Evolutionary conservation across 2,329 filamentous ascomycete genomes (phyloP).

Genomic region (Talaromyces albobiverticillius): DNA sequence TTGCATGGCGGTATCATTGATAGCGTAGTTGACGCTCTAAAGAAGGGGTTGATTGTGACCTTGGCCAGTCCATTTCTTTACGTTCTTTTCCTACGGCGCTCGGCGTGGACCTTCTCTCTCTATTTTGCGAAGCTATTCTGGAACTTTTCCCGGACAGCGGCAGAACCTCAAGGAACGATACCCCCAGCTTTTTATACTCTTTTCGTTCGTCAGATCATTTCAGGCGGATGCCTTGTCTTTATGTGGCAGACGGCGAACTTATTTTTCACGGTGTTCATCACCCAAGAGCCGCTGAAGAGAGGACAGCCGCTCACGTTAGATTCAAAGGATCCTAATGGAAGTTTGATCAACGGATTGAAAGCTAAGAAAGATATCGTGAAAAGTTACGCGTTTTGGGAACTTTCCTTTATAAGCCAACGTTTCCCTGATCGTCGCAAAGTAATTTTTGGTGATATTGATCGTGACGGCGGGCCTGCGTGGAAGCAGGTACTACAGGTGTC

Average conservation of each 20-base stretch:
- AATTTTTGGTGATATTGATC: conserved; percentile 85
- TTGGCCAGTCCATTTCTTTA: conserved; percentile 59
- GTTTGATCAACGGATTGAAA: conserved; percentile 77
- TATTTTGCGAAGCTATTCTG: conserved; percentile 69
- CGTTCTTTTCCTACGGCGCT: conserved; percentile 58
- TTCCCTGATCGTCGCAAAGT: conserved; percentile 73
- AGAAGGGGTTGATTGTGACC: conserved; percentile 38
- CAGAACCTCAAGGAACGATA: conserved; percentile 53
- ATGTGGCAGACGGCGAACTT: conserved; percentile 76
- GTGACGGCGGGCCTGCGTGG: conserved; percentile 76
- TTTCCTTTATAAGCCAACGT: conserved; percentile 72
- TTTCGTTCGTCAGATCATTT: conserved; percentile 55
- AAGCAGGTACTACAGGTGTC: conserved; percentile 71
- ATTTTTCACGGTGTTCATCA: conserved; percentile 76
- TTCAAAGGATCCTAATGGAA: conserved; percentile 88
- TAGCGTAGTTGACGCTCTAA: conserved; percentile 31
- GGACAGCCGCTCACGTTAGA: conserved; percentile 78
- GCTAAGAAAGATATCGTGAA: conserved; percentile 76
- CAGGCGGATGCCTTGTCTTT: conserved; percentile 65
- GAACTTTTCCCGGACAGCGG: conserved; percentile 69
- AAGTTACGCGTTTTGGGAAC: conserved; percentile 88
- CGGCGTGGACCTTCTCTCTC: conserved; percentile 68
- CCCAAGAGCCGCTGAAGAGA: conserved; percentile 77
- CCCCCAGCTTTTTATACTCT: conserved; percentile 59
- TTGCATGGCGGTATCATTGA: conserved; percentile 34